Percentiles rank a stretch among this genome's conserved stretches.
Conservation (phyloP, 176 grass and related monocot genomes). For the Otatea glauca region DNA sequence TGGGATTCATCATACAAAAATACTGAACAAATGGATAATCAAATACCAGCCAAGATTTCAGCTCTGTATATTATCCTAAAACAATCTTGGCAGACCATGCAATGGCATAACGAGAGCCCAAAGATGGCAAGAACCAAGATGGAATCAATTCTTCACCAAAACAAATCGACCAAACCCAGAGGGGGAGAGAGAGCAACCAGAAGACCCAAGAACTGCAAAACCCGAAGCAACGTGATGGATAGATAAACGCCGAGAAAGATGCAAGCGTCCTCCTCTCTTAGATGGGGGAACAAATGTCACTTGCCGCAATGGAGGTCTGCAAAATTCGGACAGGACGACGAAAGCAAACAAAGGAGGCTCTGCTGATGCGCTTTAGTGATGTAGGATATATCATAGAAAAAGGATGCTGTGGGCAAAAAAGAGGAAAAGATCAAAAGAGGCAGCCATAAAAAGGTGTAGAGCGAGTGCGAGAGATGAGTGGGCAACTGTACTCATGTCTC, state of each 20-base stretch:
- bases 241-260: slow-evolving; percentile 2
- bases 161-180: neutral
- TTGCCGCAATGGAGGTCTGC: slow-evolving; percentile 18
- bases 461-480: slow-evolving; percentile 54
- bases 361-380: slow-evolving; percentile 39
- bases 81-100: neutral
- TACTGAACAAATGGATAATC: neutral
- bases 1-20: neutral
- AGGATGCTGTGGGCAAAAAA: neutral
- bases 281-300: slow-evolving; percentile 36
- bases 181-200: neutral
- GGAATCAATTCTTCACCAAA: neutral
- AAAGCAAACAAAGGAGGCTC: slow-evolving; percentile 14
- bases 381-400: slow-evolving; percentile 18
- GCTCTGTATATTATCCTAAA: neutral
- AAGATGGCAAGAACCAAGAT: slow-evolving; percentile 13
- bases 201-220: neutral
- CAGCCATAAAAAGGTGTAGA: slow-evolving; percentile 53
- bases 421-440: slow-evolving; percentile 38
- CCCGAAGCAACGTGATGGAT: neutral
- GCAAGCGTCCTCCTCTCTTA: neutral
- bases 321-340: slow-evolving; percentile 17
- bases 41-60: neutral
- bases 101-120: neutral
- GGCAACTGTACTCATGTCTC: neutral